Evolutionary conservation across 108 stramenopile genomes (phyloP).

Genomic region (Chaetoceros tenuissimus): DNA sequence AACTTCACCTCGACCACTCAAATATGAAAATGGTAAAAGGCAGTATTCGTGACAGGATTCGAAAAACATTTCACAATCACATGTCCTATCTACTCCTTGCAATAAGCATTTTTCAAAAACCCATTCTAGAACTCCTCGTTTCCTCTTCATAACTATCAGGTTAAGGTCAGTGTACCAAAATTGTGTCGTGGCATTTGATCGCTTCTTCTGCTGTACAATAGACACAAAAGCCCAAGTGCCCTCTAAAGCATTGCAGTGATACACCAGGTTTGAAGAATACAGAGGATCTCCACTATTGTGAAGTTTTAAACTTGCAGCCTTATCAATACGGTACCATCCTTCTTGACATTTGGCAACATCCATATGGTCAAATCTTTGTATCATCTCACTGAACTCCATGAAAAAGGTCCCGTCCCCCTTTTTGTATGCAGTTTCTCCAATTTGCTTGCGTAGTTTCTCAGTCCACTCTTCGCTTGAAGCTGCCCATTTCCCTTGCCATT

Average conservation of each 20-base stretch:
- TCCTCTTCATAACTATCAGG: constrained; percentile 17
- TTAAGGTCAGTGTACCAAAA: constrained; percentile 23
- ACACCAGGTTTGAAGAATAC: constrained; percentile 6
- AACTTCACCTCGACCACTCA: no score
- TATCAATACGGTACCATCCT: background rate
- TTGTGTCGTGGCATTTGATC: constrained; percentile 13
- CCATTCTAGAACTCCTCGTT: constrained; percentile 3
- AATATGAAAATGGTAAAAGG: constrained; percentile 18
- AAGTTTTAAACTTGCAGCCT: constrained; percentile 8
- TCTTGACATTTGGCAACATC: constrained; percentile 23
- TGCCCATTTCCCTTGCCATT: constrained; percentile 87
- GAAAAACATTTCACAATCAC: constrained; percentile 15
- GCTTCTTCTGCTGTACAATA: constrained; percentile 23
- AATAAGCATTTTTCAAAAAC: constrained; percentile 1
- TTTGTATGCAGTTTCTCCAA: constrained; percentile 15
- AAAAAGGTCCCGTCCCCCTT: constrained; percentile 31
- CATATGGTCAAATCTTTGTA: constrained; percentile 24
- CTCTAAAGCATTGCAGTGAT: background rate
- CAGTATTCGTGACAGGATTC: constrained; percentile 18
- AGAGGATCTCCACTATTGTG: background rate
- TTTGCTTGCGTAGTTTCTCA: constrained; percentile 12
- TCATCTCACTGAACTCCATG: constrained; percentile 27
- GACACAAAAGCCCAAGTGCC: constrained; percentile 21
- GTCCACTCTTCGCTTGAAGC: constrained; percentile 32
- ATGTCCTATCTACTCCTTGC: constrained; percentile 10